Conservation (phyloP, 1,139 yeast species). For the Taphrina wiesneri region DNA sequence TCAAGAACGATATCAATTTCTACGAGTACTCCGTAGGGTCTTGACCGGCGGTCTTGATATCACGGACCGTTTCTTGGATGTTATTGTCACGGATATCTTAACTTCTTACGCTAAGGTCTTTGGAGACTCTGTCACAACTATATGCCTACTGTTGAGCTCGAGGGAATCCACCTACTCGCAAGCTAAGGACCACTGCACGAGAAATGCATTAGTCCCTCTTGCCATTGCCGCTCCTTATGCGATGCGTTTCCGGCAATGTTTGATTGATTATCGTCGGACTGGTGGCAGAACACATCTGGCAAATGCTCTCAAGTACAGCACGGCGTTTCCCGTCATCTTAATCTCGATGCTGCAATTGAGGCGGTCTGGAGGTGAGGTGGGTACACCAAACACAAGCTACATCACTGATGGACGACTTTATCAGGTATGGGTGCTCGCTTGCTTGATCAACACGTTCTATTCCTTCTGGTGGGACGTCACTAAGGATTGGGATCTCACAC, state of each 20-base stretch:
- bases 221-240: slow-evolving; percentile 63
- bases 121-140: slow-evolving; percentile 58
- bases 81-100: slow-evolving; percentile 74
- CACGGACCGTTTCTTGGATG: slow-evolving; percentile 67
- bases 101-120: slow-evolving; percentile 76
- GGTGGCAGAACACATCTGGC: slow-evolving; percentile 57
- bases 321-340: slow-evolving; percentile 65
- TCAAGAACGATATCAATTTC: slow-evolving; percentile 43
- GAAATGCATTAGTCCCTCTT: slow-evolving; percentile 52
- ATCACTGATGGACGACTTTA: slow-evolving; percentile 26
- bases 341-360: slow-evolving; percentile 42
- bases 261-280: slow-evolving; percentile 58
- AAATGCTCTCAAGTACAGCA: slow-evolving; percentile 72
- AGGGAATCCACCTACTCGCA: slow-evolving; percentile 24
- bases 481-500: slow-evolving; percentile 82
- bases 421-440: slow-evolving; percentile 53
- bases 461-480: slow-evolving; percentile 85
- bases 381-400: slow-evolving; percentile 29
- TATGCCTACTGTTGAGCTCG: slow-evolving; percentile 47
- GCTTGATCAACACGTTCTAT: slow-evolving; percentile 68
- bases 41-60: slow-evolving; percentile 58
- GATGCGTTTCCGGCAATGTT: slow-evolving; percentile 78
- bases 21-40: slow-evolving; percentile 48
- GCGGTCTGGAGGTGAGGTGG: slow-evolving; percentile 12
- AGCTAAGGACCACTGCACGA: slow-evolving; percentile 47